Base-by-base conservation (phyloP, 768 basidiomycete genomes). In the Termitomyces sp. region DNA sequence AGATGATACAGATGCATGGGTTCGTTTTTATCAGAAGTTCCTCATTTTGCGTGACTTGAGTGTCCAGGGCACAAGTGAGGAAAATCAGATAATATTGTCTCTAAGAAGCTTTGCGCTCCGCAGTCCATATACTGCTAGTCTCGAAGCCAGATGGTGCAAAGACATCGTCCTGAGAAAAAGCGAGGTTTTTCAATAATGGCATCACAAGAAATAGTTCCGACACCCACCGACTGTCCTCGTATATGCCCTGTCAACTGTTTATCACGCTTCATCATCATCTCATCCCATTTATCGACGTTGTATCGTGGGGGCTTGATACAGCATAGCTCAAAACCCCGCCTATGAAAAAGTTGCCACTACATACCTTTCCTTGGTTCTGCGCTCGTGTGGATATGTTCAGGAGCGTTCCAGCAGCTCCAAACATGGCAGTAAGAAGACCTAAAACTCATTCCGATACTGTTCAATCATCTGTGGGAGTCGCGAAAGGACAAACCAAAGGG, bases 261-360 rank as follows among this genome's bases (percentile, higher is more conserved):
- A 75, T 98, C 96, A 56, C 96, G 79, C 66, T 86, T 83, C 87
- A 98, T 93, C 93, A 98, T 92, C 89, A 91, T 92, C 54, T 90
- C 82, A 60, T 98, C 96, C 94, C 93, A 98, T 22, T 80, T 72
- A 67, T 98, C 96, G 35, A 96, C 68, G 53, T 85, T 81, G 67
- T 94, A 95, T 50, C 96, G 83, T 33, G 90, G 82, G 54, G 89
- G 87, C 94, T 96, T 59, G 7, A 32, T 22, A 1, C 26, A 22
- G 13, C 13, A 54, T 59, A 30, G 26, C 11, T 55, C 45, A 43
- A n/a, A 33, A 32, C 11, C 24, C 13, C 16, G 20, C 11, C 13
- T 5, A n/a, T 24, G 28, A 49, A 53, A 58, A 45, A 41, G 0
- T 26, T 32, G 16, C 0, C n/a, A 2, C 20, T 10, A 59, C 63